These are phyloP conservation scores for Sophora flavescens DNA, from an alignment of 306 rosid genomes.

Conservation along the genomic window DNA sequence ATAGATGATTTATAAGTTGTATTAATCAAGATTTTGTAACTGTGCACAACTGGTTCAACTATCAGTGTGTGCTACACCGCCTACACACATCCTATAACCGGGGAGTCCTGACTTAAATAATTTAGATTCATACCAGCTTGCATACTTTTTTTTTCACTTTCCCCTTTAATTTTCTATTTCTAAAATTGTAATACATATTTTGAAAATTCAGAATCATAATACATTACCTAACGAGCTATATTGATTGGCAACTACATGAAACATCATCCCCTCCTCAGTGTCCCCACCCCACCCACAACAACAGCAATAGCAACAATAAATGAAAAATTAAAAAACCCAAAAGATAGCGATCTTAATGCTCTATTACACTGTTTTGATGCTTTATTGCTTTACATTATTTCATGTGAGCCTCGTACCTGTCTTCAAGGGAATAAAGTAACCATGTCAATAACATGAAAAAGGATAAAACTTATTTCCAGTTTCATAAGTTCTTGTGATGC, in stretches of 20 bases:
- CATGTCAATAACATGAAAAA: slow-evolving; percentile 11
- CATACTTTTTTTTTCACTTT: background rate
- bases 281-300: background rate
- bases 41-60: too few species aligned
- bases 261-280: slow-evolving; percentile 2
- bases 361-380: slow-evolving; percentile 36
- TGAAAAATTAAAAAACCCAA: background rate
- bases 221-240: background rate
- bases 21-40: too few species aligned
- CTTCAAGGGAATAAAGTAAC: slow-evolving; percentile 31
- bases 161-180: background rate
- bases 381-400: slow-evolving; percentile 46
- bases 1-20: too few species aligned
- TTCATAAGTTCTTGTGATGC: too few species aligned
- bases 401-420: slow-evolving; percentile 42
- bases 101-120: background rate
- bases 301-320: background rate
- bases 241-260: slow-evolving; percentile 5
- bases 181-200: background rate
- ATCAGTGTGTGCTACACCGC: too few species aligned
- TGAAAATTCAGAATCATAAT: slow-evolving; percentile 1
- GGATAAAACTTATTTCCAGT: too few species aligned
- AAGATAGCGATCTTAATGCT: slow-evolving; percentile 33
- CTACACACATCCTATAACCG: background rate
- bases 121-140: slow-evolving; percentile 1